phyloP scores from a whole-genome alignment of 768 basidiomycete genomes.

The Tylopilus plumbeoviolaceoides region DNA sequence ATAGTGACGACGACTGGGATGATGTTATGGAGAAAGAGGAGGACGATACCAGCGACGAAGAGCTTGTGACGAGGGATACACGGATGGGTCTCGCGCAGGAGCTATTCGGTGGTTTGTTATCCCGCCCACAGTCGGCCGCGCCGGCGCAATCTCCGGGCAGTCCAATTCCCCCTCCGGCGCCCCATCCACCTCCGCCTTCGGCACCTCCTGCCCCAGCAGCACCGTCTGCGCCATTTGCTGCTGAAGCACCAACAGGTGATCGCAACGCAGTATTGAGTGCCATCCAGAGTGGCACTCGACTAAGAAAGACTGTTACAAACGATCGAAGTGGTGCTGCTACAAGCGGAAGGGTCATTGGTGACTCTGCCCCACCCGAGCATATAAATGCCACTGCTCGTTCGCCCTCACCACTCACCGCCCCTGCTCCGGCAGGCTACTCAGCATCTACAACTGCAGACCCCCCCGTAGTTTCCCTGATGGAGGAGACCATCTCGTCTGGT shows the following conservation, averaged over 20 bases:
- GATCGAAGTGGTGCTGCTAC: conserved; percentile 73
- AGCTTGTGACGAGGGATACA: conserved; percentile 58
- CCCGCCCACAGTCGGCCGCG: conserved; percentile 54
- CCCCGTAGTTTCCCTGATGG: conserved; percentile 14
- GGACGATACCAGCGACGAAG: conserved; percentile 76
- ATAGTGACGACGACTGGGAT: conserved; percentile 79
- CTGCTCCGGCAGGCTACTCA: not conserved
- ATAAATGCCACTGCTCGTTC: conserved; percentile 50
- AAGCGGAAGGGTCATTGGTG: conserved; percentile 78
- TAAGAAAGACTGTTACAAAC: conserved; percentile 75
- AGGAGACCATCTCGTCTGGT: conserved; percentile 14
- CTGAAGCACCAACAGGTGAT: conserved; percentile 46
- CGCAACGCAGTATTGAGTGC: conserved; percentile 66
- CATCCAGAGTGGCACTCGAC: conserved; percentile 70
- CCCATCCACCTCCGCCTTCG: conserved; percentile 38
- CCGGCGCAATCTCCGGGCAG: conserved; percentile 19
- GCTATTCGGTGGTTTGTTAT: conserved; percentile 72
- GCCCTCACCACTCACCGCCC: conserved; percentile 22
- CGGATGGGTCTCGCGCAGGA: conserved; percentile 72
- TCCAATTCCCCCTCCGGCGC: conserved; percentile 30
- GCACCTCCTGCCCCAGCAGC: conserved; percentile 23
- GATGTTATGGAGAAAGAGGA: conserved; percentile 71
- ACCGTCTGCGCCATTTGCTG: conserved; percentile 25
- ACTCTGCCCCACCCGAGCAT: conserved; percentile 64
- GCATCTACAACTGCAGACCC: conserved; percentile 6